phyloP scores from a whole-genome alignment of 345 rosid species.

The Rhizophora mangle region DNA sequence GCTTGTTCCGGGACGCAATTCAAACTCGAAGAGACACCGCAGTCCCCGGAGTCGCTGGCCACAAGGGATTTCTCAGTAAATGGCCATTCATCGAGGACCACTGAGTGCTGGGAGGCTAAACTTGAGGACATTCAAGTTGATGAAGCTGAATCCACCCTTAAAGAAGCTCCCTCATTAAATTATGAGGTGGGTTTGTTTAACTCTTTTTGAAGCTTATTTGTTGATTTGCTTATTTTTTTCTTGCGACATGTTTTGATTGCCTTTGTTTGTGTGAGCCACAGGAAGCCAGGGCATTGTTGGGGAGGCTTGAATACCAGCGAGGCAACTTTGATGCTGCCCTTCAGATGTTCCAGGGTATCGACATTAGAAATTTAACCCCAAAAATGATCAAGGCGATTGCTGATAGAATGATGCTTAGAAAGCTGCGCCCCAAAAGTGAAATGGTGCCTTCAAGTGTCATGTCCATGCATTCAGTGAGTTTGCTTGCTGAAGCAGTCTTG shows the following conservation, averaged over 20 bases:
- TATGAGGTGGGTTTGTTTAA: conserved; percentile 50
- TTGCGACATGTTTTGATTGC: not conserved
- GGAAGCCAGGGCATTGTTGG: conserved; percentile 96
- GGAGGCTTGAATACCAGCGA: conserved; percentile 90
- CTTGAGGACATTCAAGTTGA: conserved; percentile 76
- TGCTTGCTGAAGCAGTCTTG: conserved; percentile 84
- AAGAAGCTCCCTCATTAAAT: conserved; percentile 92
- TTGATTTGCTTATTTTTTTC: not conserved
- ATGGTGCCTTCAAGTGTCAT: conserved; percentile 43
- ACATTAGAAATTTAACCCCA: conserved; percentile 55
- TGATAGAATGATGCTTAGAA: conserved; percentile 55
- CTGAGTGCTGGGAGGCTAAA: conserved; percentile 77
- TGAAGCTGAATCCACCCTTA: conserved; percentile 91
- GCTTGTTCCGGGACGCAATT: conserved; percentile 96
- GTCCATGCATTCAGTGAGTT: conserved; percentile 91
- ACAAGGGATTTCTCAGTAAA: conserved; percentile 91
- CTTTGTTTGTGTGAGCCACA: conserved; percentile 23
- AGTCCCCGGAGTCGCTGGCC: conserved; percentile 87
- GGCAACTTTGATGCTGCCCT: conserved; percentile 92
- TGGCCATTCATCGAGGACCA: conserved; percentile 67
- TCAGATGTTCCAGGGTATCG: conserved; percentile 91
- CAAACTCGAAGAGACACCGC: conserved; percentile 79
- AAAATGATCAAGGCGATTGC: conserved; percentile 65
- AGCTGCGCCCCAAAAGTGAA: conserved; percentile 52
- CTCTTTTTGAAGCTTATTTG: conserved; percentile 16